Evolutionary conservation across 2,329 filamentous ascomycete genomes (phyloP).

Genomic region (Fusarium marasasianum): DNA sequence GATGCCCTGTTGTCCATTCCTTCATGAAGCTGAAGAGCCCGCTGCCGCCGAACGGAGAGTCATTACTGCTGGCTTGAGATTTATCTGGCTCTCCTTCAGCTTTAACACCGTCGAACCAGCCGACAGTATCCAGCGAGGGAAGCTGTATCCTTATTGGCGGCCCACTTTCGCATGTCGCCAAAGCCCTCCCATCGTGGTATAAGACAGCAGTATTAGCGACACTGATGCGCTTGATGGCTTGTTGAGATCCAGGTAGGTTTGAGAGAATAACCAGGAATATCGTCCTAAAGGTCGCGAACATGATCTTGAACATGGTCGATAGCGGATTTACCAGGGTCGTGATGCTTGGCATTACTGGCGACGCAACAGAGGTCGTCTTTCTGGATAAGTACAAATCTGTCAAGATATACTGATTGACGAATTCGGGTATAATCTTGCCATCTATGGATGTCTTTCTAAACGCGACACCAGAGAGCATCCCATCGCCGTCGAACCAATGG

Average conservation of each 20-base stretch:
- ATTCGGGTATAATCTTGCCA: constrained; percentile 63
- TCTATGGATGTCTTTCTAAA: constrained; percentile 54
- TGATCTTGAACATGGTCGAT: constrained; percentile 5
- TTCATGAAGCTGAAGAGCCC: constrained; percentile 69
- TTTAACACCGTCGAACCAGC: constrained; percentile 71
- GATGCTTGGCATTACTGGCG: constrained; percentile 73
- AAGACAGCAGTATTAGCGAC: constrained; percentile 74
- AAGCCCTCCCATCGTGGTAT: constrained; percentile 73
- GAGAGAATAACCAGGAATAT: constrained; percentile 53
- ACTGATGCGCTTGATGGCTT: constrained; percentile 72
- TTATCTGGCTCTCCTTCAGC: constrained; percentile 59
- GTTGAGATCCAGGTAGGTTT: constrained; percentile 47
- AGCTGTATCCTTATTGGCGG: constrained; percentile 73
- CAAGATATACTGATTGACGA: constrained; percentile 74
- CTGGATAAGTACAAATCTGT: constrained; percentile 70
- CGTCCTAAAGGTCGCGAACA: constrained; percentile 2
- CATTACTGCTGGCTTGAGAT: accelerated
- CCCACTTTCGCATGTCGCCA: constrained; percentile 77
- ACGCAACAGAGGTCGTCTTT: constrained; percentile 57
- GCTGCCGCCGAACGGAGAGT: constrained; percentile 60
- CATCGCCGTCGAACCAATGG: constrained; percentile 81
- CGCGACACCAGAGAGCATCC: constrained; percentile 75
- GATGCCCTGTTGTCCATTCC: constrained; percentile 77
- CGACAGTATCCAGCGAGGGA: constrained; percentile 72
- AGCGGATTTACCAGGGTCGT: constrained; percentile 70